phyloP scores from a whole-genome alignment of 495 filamentous ascomycete species.

The Penicillium simplicissimum region DNA sequence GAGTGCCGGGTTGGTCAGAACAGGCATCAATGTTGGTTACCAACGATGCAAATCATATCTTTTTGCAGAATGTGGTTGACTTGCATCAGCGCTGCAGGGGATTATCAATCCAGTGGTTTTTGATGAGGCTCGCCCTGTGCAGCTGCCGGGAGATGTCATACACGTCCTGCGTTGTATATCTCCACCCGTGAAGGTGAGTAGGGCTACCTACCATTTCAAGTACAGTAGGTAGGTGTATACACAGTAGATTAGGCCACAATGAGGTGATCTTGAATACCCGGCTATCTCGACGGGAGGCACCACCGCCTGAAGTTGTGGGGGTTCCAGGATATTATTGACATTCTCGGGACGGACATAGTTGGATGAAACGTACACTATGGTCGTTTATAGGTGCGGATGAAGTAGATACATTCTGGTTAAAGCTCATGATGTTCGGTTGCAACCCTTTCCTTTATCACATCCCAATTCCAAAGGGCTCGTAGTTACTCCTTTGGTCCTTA shows the following conservation, averaged over 20 bases:
- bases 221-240: no score
- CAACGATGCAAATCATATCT: neutral
- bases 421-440: neutral
- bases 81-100: neutral
- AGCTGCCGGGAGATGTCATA: neutral
- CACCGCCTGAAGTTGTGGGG: no score
- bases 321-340: no score
- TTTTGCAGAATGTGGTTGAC: neutral
- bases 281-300: no score
- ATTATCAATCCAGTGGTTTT: neutral
- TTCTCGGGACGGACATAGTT: no score
- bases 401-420: neutral
- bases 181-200: neutral
- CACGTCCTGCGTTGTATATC: neutral
- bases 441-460: neutral
- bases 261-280: no score
- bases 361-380: no score
- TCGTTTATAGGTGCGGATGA: no score
- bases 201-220: no score
- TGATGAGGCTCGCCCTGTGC: neutral
- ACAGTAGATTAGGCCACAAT: no score
- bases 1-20: neutral
- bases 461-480: conserved; percentile 7
- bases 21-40: conserved; percentile 11
- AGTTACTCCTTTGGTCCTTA: conserved; percentile 21